These are phyloP conservation scores for Sphaerosporella brunnea DNA, from an alignment of 495 filamentous ascomycete genomes.

Conservation along the genomic window DNA sequence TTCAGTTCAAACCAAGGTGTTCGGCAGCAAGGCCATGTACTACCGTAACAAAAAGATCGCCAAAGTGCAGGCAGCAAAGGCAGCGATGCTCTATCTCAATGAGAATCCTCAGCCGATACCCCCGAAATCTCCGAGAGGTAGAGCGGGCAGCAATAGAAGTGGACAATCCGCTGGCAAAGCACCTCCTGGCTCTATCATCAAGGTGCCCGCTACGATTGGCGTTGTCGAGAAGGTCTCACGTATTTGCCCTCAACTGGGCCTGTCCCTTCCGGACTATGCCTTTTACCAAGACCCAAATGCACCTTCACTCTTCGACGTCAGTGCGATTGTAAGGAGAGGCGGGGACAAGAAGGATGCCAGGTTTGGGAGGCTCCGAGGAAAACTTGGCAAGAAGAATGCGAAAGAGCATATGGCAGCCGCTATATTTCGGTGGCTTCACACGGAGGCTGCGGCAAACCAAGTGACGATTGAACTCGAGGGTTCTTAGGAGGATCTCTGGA, in stretches of 20 bases:
- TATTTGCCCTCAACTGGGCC: constrained; percentile 19
- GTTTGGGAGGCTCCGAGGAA: constrained; percentile 18
- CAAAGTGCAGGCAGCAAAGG: constrained; percentile 21
- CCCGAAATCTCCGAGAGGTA: not conserved
- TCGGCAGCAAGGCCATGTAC: constrained; percentile 20
- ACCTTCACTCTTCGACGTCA: constrained; percentile 18
- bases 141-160: not conserved
- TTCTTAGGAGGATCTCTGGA: not conserved
- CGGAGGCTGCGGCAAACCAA: constrained; percentile 18
- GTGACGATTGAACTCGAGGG: constrained; percentile 6
- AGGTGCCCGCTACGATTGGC: not conserved
- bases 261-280: constrained; percentile 17
- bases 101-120: not conserved
- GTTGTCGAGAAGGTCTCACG: not conserved
- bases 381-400: constrained; percentile 22
- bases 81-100: constrained; percentile 16
- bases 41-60: constrained; percentile 22
- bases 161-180: not conserved
- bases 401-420: constrained; percentile 17
- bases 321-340: constrained; percentile 14
- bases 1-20: constrained; percentile 6
- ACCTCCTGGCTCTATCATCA: not conserved
- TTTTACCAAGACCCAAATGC: constrained; percentile 10
- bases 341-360: constrained; percentile 13
- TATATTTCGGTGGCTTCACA: constrained; percentile 16